Evolutionary conservation across 306 rosid genomes (phyloP), one percentile per base, ranked within the genome.

Genomic region (Fagus sylvatica): DNA sequence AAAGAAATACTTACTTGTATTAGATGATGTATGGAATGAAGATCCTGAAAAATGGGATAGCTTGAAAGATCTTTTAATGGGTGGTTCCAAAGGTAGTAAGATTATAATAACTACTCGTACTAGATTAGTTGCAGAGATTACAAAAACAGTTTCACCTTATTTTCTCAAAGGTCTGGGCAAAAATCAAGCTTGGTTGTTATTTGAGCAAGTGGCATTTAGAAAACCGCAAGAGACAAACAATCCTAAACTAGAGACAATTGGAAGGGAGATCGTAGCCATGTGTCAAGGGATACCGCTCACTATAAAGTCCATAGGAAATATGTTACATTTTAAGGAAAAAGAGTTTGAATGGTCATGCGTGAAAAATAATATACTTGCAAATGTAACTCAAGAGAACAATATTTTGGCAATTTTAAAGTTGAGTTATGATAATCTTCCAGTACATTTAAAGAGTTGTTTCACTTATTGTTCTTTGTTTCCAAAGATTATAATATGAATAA

Each of bases 11-110:
- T 59, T 87, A 9, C 84, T 87, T 9, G 88, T 84, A 10, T 66
- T 87, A 6, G 90, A 87, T 6, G 88, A 84, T n/a, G 74, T 81
- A 34, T 87, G 88, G 88, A 76, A 76, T 3, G 82, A 84, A 10
- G 39, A 81, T 62, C 53, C 34, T 42, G 81, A 65, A 3, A 2
- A 37, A 37, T 84, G 88, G 86, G 8, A 16, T 6, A 5, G 17
- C n/a, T 4, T 87, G 51, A 76, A 71, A 57, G n/a, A 60, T 43
- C 82, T 84, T 6, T 16, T 87, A 3, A 2, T n/a, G 64, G 76
- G 41, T 32, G 90, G 88, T 28, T 83, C 48, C 49, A 16, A 51
- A 40, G 83, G 88, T 5, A 82, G 90, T n/a, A 61, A 22, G 78
- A 48, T 84, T n/a, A 36, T 82, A 10, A 67, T 82, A 13, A 87